These are phyloP conservation scores for Cladosporium sp. DNA, from an alignment of 2,329 filamentous ascomycete genomes.

Conservation along the genomic window DNA sequence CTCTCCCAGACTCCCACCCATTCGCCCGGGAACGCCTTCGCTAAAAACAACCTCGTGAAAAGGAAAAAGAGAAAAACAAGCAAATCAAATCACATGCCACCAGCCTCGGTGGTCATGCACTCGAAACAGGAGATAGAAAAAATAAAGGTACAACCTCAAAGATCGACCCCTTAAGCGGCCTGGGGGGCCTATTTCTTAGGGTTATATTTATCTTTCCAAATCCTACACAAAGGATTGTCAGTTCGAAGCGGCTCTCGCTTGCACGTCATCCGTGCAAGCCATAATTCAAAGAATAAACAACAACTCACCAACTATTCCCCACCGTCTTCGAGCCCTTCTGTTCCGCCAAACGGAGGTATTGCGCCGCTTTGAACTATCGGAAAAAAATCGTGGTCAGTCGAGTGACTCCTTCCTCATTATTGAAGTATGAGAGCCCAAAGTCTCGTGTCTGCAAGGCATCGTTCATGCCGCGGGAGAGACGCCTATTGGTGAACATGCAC, in stretches of 20 bases:
- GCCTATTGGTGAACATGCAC: background rate
- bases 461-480: background rate
- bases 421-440: background rate
- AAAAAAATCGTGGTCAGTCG: constrained; percentile 12
- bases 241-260: background rate
- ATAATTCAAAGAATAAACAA: background rate
- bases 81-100: no score
- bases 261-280: no score
- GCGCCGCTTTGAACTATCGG: constrained; percentile 68
- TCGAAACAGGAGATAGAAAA: no score
- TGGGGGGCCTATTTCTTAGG: constrained; percentile 16
- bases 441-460: no score
- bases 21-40: no score
- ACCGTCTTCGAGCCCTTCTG: constrained; percentile 82
- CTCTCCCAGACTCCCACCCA: no score
- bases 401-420: no score
- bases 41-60: no score
- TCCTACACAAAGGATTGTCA: constrained; percentile 61
- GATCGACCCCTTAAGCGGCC: no score
- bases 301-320: constrained; percentile 87
- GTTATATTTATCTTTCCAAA: constrained; percentile 94
- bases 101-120: no score
- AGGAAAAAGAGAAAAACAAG: no score
- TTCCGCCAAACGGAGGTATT: constrained; percentile 89
- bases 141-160: no score